Conservation (phyloP, 2,329 filamentous ascomycete species). For the Cladosporium phlei region DNA sequence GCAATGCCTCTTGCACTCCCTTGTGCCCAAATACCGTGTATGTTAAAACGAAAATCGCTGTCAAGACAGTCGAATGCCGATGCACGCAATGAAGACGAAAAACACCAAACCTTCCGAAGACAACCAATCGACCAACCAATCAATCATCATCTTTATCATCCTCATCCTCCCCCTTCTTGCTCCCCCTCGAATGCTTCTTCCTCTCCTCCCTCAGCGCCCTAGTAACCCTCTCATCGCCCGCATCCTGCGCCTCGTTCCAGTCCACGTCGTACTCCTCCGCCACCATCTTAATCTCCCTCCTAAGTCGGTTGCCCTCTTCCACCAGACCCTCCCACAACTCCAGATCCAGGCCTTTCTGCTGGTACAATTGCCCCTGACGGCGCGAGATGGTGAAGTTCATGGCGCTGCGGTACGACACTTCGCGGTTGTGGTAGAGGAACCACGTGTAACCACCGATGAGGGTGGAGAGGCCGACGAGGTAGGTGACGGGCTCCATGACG, state of each 20-base stretch:
- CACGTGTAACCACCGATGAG: slow-evolving; percentile 88
- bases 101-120: too few species aligned
- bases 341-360: slow-evolving; percentile 68
- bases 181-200: slow-evolving; percentile 25
- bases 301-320: slow-evolving; percentile 71
- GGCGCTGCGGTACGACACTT: slow-evolving; percentile 76
- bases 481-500: slow-evolving; percentile 79
- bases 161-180: slow-evolving; percentile 34
- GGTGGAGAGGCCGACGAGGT: slow-evolving; percentile 77
- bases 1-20: too few species aligned
- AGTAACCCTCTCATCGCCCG: slow-evolving; percentile 29
- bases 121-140: too few species aligned
- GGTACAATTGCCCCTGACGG: slow-evolving; percentile 72
- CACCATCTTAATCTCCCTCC: slow-evolving; percentile 73
- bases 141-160: slow-evolving; percentile 37
- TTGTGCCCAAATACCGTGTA: too few species aligned
- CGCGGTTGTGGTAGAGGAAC: slow-evolving; percentile 89
- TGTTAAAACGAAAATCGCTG: too few species aligned
- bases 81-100: too few species aligned
- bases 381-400: slow-evolving; percentile 81
- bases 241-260: slow-evolving; percentile 46
- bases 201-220: slow-evolving; percentile 54
- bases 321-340: slow-evolving; percentile 72
- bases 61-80: too few species aligned
- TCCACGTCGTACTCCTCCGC: slow-evolving; percentile 86